Conservation (phyloP, 2,329 filamentous ascomycete species). For the Fusarium robinianum region DNA sequence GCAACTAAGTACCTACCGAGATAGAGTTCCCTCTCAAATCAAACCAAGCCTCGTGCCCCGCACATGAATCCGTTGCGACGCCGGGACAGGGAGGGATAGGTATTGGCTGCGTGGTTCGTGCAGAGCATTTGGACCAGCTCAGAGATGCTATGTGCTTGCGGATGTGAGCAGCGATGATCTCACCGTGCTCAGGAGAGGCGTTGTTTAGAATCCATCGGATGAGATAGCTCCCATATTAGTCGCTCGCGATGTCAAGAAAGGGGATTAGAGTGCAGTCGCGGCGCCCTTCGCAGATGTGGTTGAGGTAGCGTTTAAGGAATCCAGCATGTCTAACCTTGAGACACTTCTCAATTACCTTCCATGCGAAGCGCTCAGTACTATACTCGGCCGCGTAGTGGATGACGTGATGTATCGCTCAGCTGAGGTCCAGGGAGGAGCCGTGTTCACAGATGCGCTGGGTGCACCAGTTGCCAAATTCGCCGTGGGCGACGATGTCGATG, state of each 20-base stretch:
- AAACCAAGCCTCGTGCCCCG: too few species aligned
- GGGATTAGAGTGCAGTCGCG: slow-evolving; percentile 92
- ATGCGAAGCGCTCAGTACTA: slow-evolving; percentile 98
- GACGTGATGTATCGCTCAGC: slow-evolving; percentile 92
- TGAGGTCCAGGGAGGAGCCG: slow-evolving; percentile 86
- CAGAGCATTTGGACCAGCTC: slow-evolving; percentile 98
- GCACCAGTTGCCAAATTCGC: slow-evolving; percentile 99
- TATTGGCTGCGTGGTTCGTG: slow-evolving; percentile 88
- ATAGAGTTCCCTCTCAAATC: too few species aligned
- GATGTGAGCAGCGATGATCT: slow-evolving; percentile 91
- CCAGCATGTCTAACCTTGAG: slow-evolving; percentile 93
- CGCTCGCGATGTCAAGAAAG: slow-evolving; percentile 95
- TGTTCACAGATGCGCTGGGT: slow-evolving; percentile 99
- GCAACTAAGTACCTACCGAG: too few species aligned
- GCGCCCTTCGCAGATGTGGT: slow-evolving; percentile 90
- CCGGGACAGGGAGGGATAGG: slow-evolving; percentile 88
- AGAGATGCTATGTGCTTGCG: slow-evolving; percentile 99
- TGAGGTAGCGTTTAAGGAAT: slow-evolving; percentile 89
- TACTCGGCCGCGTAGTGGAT: slow-evolving; percentile 93
- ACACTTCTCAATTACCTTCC: slow-evolving; percentile 98
- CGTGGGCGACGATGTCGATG: slow-evolving; percentile 95
- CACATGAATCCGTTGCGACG: too few species aligned
- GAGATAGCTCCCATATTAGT: slow-evolving; percentile 98
- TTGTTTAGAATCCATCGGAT: slow-evolving; percentile 97
- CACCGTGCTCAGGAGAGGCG: slow-evolving; percentile 82